Percentiles rank a stretch among this genome's conserved stretches.
These are phyloP conservation scores for Tetragonia tetragonoides DNA, from an alignment of 148 eudicot species.

Conservation along the genomic window DNA sequence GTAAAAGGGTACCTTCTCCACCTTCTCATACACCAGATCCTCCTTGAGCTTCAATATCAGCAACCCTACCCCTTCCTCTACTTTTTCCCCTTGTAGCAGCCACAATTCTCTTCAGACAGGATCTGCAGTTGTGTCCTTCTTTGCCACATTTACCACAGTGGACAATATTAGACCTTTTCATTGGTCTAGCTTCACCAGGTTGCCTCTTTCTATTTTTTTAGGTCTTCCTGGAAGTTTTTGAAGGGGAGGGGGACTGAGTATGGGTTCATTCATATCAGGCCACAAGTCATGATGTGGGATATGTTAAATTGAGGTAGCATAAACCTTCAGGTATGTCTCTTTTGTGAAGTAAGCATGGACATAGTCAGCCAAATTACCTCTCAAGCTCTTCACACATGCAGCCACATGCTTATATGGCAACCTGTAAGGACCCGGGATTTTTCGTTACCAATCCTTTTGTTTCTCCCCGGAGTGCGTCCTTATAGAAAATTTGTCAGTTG, in stretches of 20 bases:
- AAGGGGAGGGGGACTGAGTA: not conserved
- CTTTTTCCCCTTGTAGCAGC: not conserved
- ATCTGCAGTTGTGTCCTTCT: not conserved
- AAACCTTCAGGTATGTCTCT: not conserved
- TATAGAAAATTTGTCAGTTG: no score
- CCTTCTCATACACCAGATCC: no score
- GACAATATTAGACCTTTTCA: not conserved
- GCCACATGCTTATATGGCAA: no score
- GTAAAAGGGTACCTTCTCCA: no score
- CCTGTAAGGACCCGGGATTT: no score
- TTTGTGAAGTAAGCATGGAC: not conserved
- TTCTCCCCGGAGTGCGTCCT: no score
- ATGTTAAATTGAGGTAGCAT: not conserved
- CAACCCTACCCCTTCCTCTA: not conserved
- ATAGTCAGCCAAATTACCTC: not conserved
- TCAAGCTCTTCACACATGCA: no score
- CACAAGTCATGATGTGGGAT: not conserved
- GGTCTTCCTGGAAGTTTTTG: not conserved
- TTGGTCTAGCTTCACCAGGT: not conserved
- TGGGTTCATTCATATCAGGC: not conserved
- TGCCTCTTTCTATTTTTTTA: not conserved
- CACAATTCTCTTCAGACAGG: not conserved
- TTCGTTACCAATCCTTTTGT: no score
- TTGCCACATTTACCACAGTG: not conserved
- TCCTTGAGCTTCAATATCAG: no score